Conservation (phyloP, 352 stramenopile species). For the Phytophthora vignae region DNA sequence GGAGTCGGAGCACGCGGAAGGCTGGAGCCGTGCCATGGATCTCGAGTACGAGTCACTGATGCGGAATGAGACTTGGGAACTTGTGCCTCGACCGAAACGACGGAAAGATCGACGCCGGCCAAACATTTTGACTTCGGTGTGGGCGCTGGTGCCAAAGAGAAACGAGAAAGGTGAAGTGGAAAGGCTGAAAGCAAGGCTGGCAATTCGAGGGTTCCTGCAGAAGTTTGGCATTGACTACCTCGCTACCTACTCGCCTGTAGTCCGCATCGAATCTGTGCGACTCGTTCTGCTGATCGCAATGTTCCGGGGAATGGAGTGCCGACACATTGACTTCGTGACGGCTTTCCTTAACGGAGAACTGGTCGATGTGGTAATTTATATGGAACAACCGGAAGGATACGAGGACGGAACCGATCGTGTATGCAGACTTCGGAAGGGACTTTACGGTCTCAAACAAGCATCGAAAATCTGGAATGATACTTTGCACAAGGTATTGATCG, state of each 20-base stretch:
- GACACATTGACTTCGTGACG: constrained; percentile 2
- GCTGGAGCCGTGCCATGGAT: constrained; percentile 5
- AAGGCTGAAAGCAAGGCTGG: constrained; percentile 5
- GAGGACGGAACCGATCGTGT: constrained; percentile 8
- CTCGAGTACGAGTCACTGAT: constrained; percentile 1
- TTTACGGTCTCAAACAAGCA: constrained; percentile 7
- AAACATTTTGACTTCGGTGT: background rate
- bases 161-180: constrained; percentile 11
- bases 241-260: constrained; percentile 13
- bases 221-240: constrained; percentile 14
- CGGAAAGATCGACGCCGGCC: background rate
- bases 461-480: constrained; percentile 18
- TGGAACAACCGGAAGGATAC: constrained; percentile 16
- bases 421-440: constrained; percentile 6
- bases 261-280: constrained; percentile 15
- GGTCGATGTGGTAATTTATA: constrained; percentile 14
- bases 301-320: background rate
- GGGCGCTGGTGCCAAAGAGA: constrained; percentile 6
- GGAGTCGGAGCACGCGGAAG: constrained; percentile 8
- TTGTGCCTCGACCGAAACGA: constrained; percentile 8
- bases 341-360: constrained; percentile 7
- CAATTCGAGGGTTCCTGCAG: background rate
- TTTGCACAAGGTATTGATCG: constrained; percentile 7
- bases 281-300: constrained; percentile 6
- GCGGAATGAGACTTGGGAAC: constrained; percentile 7